Percentiles rank a stretch among this genome's conserved stretches.
Conservation (phyloP, 805 yeast species). For the Yarrowia hollandica region DNA sequence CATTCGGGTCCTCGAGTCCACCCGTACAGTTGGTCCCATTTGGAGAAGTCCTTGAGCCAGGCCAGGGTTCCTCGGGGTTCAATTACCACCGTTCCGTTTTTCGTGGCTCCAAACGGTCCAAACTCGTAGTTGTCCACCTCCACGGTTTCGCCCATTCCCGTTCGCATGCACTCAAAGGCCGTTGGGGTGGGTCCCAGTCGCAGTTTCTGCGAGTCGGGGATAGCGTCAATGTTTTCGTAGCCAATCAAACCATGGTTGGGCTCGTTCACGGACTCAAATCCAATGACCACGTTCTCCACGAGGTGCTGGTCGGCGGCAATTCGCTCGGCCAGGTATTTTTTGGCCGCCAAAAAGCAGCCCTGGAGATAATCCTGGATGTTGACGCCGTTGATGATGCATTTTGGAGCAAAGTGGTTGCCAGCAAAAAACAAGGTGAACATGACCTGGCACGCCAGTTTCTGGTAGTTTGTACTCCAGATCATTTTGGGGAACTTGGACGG, state of each 20-base stretch:
- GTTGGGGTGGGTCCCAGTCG: constrained; percentile 81
- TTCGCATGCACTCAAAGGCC: constrained; percentile 61
- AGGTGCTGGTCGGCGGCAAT: constrained; percentile 46
- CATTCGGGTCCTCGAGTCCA: constrained; percentile 65
- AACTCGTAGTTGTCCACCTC: constrained; percentile 69
- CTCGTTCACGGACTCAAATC: constrained; percentile 82
- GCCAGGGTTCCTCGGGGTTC: constrained; percentile 67
- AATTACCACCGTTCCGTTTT: constrained; percentile 51
- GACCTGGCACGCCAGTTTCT: constrained; percentile 68
- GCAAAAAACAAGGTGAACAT: constrained; percentile 87
- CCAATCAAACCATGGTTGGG: constrained; percentile 80
- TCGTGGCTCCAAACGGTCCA: constrained; percentile 70
- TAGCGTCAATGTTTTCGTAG: constrained; percentile 49
- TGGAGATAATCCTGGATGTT: constrained; percentile 82
- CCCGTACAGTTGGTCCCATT: constrained; percentile 52
- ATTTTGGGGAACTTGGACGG: constrained; percentile 63
- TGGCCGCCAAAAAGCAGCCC: constrained; percentile 56
- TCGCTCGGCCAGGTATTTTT: constrained; percentile 49
- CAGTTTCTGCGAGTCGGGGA: constrained; percentile 63
- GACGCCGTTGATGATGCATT: constrained; percentile 62
- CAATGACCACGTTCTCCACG: constrained; percentile 58
- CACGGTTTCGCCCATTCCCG: constrained; percentile 74
- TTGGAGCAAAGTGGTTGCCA: constrained; percentile 74
- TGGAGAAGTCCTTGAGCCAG: constrained; percentile 57
- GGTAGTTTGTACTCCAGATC: constrained; percentile 90